phyloP scores from a whole-genome alignment of 768 basidiomycete genomes.

The Mycena polygramma region DNA sequence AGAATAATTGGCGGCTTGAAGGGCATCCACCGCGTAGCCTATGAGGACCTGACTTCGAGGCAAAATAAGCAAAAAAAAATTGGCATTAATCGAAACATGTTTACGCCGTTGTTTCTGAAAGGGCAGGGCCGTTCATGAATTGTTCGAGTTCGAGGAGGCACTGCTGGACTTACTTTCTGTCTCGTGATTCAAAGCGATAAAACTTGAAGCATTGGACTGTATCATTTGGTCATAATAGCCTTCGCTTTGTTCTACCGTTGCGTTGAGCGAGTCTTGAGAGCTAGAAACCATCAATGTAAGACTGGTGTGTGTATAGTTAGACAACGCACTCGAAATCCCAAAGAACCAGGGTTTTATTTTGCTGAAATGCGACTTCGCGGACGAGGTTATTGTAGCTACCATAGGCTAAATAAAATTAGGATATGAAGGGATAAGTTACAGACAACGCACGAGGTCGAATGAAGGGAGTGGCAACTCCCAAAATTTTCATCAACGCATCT shows the following conservation, averaged over 20 bases:
- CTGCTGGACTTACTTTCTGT: constrained; percentile 13
- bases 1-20: constrained; percentile 39
- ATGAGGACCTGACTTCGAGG: neutral
- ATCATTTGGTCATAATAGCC: constrained; percentile 46
- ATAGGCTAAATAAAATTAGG: constrained; percentile 27
- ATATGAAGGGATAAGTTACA: neutral
- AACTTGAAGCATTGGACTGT: constrained; percentile 46
- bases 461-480: constrained; percentile 42
- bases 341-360: constrained; percentile 39
- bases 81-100: neutral
- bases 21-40: constrained; percentile 37
- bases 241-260: constrained; percentile 50
- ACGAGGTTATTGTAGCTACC: constrained; percentile 36
- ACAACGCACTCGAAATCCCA: constrained; percentile 52
- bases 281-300: constrained; percentile 36
- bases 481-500: constrained; percentile 40
- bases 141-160: neutral
- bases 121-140: neutral
- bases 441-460: constrained; percentile 8
- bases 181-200: constrained; percentile 51
- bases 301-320: too few relatives aligned
- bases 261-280: constrained; percentile 55
- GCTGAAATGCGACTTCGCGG: constrained; percentile 28
- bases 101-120: constrained; percentile 31
- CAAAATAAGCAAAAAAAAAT: neutral